phyloP scores from a whole-genome alignment of 306 rosid species.

The Nissolia schottii region DNA sequence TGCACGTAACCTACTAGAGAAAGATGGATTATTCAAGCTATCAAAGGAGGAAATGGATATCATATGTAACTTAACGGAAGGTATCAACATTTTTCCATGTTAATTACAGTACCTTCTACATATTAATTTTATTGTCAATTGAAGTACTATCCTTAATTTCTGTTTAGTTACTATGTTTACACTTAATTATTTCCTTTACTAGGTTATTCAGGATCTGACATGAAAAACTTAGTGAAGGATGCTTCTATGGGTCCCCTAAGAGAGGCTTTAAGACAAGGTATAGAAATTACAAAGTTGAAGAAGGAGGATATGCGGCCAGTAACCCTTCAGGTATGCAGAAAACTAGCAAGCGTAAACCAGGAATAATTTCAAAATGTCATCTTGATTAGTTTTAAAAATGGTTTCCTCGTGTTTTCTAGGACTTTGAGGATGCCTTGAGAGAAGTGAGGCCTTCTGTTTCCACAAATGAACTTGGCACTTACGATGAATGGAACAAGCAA shows the following conservation, averaged over 20 bases:
- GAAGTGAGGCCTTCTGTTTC: slow-evolving; percentile 94
- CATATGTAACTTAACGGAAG: slow-evolving; percentile 72
- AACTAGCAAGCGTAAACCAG: background rate
- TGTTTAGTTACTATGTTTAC: background rate
- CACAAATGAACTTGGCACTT: slow-evolving; percentile 48
- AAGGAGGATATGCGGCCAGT: slow-evolving; percentile 82
- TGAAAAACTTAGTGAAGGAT: slow-evolving; percentile 89
- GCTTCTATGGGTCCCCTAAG: slow-evolving; percentile 99
- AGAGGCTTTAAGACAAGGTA: slow-evolving; percentile 72
- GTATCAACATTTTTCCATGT: slow-evolving; percentile 34
- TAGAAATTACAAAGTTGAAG: slow-evolving; percentile 56
- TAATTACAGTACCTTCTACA: slow-evolving; percentile 14
- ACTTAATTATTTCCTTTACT: slow-evolving; percentile 17
- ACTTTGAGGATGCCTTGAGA: slow-evolving; percentile 61
- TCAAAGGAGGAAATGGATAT: slow-evolving; percentile 54
- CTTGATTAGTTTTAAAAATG: slow-evolving; percentile 5
- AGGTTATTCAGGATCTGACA: slow-evolving; percentile 97
- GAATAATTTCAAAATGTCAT: background rate
- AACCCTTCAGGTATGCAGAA: slow-evolving; percentile 57
- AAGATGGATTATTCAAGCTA: slow-evolving; percentile 77
- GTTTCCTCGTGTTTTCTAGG: slow-evolving; percentile 32
- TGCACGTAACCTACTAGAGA: slow-evolving; percentile 58
- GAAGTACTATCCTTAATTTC: slow-evolving; percentile 9
- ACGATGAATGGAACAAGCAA: slow-evolving; percentile 80
- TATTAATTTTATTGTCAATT: background rate